These are phyloP conservation scores for Aspergillus thermomutatus DNA, from an alignment of 2,329 filamentous ascomycete species.

Conservation along the genomic window DNA sequence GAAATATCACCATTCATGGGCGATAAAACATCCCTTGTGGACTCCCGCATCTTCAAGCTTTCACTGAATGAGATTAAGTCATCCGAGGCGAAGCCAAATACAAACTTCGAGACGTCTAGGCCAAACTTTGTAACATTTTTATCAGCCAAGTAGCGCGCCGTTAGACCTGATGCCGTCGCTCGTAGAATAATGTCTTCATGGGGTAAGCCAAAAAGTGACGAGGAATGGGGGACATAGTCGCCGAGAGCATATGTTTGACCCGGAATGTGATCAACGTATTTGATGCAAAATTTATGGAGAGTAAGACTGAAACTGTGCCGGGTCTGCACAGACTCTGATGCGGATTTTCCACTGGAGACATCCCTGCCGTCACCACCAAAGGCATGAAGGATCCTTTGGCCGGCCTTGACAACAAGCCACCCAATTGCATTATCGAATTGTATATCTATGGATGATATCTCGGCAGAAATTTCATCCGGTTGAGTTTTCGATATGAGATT, in stretches of 20 bases:
- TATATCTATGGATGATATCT: slow-evolving; percentile 28
- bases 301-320: slow-evolving; percentile 22
- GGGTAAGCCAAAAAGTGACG: slow-evolving; percentile 17
- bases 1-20: slow-evolving; percentile 39
- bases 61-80: slow-evolving; percentile 53
- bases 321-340: slow-evolving; percentile 6
- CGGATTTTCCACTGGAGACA: slow-evolving; percentile 2
- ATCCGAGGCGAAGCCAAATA: slow-evolving; percentile 47
- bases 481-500: background rate
- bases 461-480: slow-evolving; percentile 24
- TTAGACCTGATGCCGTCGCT: slow-evolving; percentile 23
- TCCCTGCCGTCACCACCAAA: slow-evolving; percentile 13
- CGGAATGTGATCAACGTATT: slow-evolving; percentile 37
- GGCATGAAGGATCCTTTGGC: slow-evolving; percentile 27
- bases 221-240: slow-evolving; percentile 7
- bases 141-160: slow-evolving; percentile 19
- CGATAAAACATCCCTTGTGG: slow-evolving; percentile 39
- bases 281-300: slow-evolving; percentile 30
- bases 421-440: slow-evolving; percentile 41
- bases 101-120: slow-evolving; percentile 41
- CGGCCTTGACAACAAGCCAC: slow-evolving; percentile 39
- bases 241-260: slow-evolving; percentile 25
- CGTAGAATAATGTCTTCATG: slow-evolving; percentile 35
- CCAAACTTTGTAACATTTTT: slow-evolving; percentile 24
- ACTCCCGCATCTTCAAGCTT: slow-evolving; percentile 45